phyloP scores from a whole-genome alignment of 805 yeast species.

The Candida ipomoeae region DNA sequence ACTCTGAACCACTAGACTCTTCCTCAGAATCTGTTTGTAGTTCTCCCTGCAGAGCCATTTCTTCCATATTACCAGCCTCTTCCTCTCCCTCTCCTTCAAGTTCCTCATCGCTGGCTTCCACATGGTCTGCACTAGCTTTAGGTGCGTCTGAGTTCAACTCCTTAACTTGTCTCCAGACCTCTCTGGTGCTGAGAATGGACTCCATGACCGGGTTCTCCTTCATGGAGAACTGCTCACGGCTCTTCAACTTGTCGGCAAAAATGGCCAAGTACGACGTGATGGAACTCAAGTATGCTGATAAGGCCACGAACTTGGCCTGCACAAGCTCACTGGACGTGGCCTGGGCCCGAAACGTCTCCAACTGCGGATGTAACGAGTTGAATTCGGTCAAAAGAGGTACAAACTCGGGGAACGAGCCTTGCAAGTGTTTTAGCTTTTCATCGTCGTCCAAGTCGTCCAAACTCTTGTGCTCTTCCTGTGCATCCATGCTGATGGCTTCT shows the following conservation, averaged over 20 bases:
- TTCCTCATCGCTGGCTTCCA: neutral
- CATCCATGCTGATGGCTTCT: conserved; percentile 11
- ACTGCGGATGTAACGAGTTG: conserved; percentile 36
- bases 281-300: conserved; percentile 75
- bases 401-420: conserved; percentile 76
- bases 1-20: conserved; percentile 14
- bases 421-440: conserved; percentile 51
- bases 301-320: conserved; percentile 59
- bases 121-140: neutral
- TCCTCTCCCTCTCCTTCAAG: conserved; percentile 1
- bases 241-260: conserved; percentile 51
- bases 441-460: conserved; percentile 41
- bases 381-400: conserved; percentile 69
- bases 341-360: conserved; percentile 33
- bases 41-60: conserved; percentile 10
- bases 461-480: conserved; percentile 14
- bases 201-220: conserved; percentile 91
- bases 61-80: conserved; percentile 4
- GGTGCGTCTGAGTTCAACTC: conserved; percentile 20
- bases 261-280: conserved; percentile 76
- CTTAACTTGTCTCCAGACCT: conserved; percentile 83
- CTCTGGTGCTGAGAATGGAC: conserved; percentile 72
- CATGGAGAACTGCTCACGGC: conserved; percentile 58
- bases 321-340: conserved; percentile 23
- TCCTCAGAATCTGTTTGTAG: conserved; percentile 18